Base-by-base conservation (phyloP, 2,329 filamentous ascomycete genomes). In the Microdochium trichocladiopsis region DNA sequence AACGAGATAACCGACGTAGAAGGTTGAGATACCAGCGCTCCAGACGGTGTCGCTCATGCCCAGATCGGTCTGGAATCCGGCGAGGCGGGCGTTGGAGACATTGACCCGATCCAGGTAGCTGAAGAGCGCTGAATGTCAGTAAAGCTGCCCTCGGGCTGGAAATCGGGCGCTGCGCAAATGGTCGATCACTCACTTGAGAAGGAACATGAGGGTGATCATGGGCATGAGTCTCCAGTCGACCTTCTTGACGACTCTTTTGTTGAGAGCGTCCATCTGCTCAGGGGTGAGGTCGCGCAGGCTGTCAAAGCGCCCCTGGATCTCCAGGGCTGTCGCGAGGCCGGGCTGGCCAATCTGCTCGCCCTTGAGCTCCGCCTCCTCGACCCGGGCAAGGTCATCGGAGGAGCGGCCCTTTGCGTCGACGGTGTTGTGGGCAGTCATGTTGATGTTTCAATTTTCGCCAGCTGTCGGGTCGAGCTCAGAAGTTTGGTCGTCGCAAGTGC, bases 41-140 rank as follows among this genome's bases (percentile, higher is more conserved):
- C 72, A 75, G 31, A 68, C 58, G 2, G 60, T 64, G 45, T 66
- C 60, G 24, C 50, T 56, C 54, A 72, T 65, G n/a, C 55, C 24
- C 3, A 74, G 61, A 52, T 69, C 67, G 18, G 58, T 52, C 52
- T 67, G 61, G 47, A 71, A 60, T 2, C 66, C 66, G 16, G 65
- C 64, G 21, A 71, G 62, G 48, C 66, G 62, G 9, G 69, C 69
- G 55, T 70, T 71, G 50, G 72, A 74, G 48, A 78, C 72, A 58
- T 78, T 79, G 41, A 74, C 75, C 49, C 74, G 66, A 56, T 77
- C 74, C 50, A 78, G 67, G 58, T 77, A 77, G 57, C 72, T 76
- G n/a, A n/a, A n/a, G n/a, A n/a, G n/a, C n/a, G n/a, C 28, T 70
- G 63, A 3, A 65, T 69, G 48, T 47, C 5, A 23, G 72, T 12